Conservation (phyloP, 352 stramenopile genomes). For the Globisporangium viniferum region DNA sequence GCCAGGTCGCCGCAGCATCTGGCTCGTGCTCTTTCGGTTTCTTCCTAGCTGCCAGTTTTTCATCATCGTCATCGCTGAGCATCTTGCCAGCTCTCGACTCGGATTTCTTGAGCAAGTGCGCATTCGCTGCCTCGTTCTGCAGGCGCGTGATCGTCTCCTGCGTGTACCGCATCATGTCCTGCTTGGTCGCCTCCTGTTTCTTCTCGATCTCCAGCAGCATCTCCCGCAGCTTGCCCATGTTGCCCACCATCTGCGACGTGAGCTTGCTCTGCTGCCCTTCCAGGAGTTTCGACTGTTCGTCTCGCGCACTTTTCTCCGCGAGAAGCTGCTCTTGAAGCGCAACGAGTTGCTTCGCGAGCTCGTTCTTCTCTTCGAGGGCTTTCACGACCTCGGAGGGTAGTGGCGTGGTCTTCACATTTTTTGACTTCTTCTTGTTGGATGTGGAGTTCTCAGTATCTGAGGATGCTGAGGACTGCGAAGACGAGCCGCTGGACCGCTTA, state of each 20-base stretch:
- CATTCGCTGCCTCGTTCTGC: slow-evolving; percentile 34
- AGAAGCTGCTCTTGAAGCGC: slow-evolving; percentile 54
- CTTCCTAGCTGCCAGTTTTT: background rate
- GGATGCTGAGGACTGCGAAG: slow-evolving; percentile 10
- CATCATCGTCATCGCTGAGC: slow-evolving; percentile 43
- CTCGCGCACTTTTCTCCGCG: slow-evolving; percentile 44
- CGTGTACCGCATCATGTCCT: slow-evolving; percentile 64
- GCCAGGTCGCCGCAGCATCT: slow-evolving; percentile 7
- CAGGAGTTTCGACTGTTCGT: slow-evolving; percentile 36
- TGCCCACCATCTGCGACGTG: slow-evolving; percentile 39
- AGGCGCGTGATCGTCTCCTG: slow-evolving; percentile 47
- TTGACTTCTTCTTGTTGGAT: background rate
- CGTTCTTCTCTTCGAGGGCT: slow-evolving; percentile 53
- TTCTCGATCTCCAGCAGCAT: slow-evolving; percentile 61
- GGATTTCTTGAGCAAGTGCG: slow-evolving; percentile 19
- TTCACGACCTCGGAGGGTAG: slow-evolving; percentile 41
- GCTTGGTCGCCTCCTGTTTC: slow-evolving; percentile 56
- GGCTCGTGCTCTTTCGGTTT: slow-evolving; percentile 4
- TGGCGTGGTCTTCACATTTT: slow-evolving; percentile 5
- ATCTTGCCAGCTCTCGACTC: slow-evolving; percentile 38
- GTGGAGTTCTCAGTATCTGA: background rate
- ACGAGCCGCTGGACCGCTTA: slow-evolving; percentile 4
- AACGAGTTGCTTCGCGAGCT: slow-evolving; percentile 51
- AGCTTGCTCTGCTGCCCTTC: slow-evolving; percentile 57
- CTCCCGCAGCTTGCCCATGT: slow-evolving; percentile 60